Evolutionary conservation across 164 flowering plant genomes (phyloP).

Genomic region (Stephania japonica): DNA sequence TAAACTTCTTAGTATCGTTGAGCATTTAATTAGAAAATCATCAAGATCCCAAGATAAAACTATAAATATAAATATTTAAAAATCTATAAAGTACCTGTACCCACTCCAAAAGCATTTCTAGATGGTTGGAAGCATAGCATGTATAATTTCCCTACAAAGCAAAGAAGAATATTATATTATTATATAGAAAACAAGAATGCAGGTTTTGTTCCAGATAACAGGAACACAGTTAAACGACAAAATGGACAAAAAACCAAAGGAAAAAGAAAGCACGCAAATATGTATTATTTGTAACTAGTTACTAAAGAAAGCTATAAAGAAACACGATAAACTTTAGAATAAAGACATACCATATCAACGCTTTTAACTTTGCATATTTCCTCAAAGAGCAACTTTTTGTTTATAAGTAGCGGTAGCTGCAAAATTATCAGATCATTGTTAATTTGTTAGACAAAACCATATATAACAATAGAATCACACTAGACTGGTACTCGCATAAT

Average conservation of each 20-base stretch:
- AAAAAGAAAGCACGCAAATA: not conserved
- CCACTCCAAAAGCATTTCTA: conserved; percentile 75
- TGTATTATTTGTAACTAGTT: not conserved
- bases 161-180: not conserved
- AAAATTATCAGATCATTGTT: conserved; percentile 5
- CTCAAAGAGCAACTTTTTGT: conserved; percentile 39
- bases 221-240: not conserved
- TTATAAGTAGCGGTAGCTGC: conserved; percentile 75
- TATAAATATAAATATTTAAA: too few species aligned
- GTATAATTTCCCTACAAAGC: conserved; percentile 31
- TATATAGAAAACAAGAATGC: not conserved
- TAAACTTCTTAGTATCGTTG: too few species aligned
- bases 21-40: too few species aligned
- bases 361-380: conserved; percentile 61
- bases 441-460: too few species aligned
- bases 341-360: conserved; percentile 32
- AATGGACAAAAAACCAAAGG: not conserved
- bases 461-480: too few species aligned
- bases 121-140: conserved; percentile 18
- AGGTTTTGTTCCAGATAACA: not conserved
- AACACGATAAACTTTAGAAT: not conserved
- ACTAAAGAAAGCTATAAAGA: not conserved
- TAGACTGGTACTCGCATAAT: too few species aligned
- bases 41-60: too few species aligned
- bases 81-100: conserved; percentile 47